Evolutionary conservation across 768 basidiomycete genomes (phyloP), one percentile per base, ranked within the genome.

Genomic region (Cystoderma amianthinum): DNA sequence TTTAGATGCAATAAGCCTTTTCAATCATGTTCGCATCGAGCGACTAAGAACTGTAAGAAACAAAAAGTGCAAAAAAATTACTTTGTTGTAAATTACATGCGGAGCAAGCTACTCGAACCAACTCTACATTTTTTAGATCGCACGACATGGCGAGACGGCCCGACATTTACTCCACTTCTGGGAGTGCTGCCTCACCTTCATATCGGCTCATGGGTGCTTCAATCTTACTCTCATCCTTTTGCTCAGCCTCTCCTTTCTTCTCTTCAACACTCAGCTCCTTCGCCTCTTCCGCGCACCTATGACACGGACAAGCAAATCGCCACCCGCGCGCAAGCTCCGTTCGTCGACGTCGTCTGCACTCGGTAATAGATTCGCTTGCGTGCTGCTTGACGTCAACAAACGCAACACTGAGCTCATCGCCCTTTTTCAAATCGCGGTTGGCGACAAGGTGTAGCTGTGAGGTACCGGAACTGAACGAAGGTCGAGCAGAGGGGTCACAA

Each of bases 281-380:
- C 4, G 57, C 71, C 57, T 91, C 88, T 41, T 62, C 65, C 25
- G 59, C 54, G 55, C 89, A 91, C 33, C 77, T 72, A 41, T 68
- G 59, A 56, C 89, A 92, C 38, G 64, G 59, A 53, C 89, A 92
- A 9, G 84, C 78, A 56, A 91, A 89, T 43, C 72, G 69, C 89
- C 89, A 92, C 23, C 89, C 88, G 32, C 83, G 72, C 17, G 76
- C 85, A 25, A 92, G 72, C 64, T 88, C 85, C 50, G 70, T 67
- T 22, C 89, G 73, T 47, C 88, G 67, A 33, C 83, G 70, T 42
- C 77, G 68, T 42, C 84, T 69, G 39, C 79, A 76, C 20, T 82
- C 78, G 2, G 62, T 56, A 7, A 55, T 47, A 23, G 68, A 67
- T 60, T 87, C 85, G 19, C 53, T 75, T 1, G 65, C 55, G 43